phyloP scores from a whole-genome alignment of 2,329 filamentous ascomycete species.

The Colletotrichum spinosum region DNA sequence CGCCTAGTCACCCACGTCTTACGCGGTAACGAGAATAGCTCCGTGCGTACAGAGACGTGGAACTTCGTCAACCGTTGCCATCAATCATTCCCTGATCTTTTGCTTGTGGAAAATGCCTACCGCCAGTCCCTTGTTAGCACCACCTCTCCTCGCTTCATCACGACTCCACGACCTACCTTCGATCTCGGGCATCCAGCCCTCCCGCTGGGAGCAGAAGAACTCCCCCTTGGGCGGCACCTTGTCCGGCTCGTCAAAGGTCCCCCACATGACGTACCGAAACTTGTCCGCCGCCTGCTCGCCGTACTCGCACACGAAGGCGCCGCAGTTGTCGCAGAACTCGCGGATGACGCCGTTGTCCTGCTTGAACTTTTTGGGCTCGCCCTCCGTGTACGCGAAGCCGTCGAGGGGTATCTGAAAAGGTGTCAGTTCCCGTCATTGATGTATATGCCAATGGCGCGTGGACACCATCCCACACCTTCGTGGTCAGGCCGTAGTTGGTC shows the following conservation, averaged over 20 bases:
- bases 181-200: constrained; percentile 63
- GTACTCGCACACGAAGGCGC: constrained; percentile 48
- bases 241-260: constrained; percentile 61
- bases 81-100: constrained; percentile 14
- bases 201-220: constrained; percentile 62
- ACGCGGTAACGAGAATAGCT: no score
- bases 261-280: constrained; percentile 57
- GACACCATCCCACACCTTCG: constrained; percentile 37
- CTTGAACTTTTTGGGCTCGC: constrained; percentile 43
- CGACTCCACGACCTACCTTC: constrained; percentile 44
- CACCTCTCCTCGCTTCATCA: background rate
- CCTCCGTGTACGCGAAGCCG: constrained; percentile 43
- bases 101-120: constrained; percentile 20
- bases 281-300: constrained; percentile 52
- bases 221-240: constrained; percentile 64
- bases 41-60: background rate
- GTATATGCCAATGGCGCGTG: background rate
- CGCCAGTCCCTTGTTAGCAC: background rate
- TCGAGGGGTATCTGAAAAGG: constrained; percentile 38
- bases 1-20: no score
- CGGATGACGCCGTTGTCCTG: constrained; percentile 48
- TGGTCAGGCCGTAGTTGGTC: constrained; percentile 48
- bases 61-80: background rate
- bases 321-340: constrained; percentile 47
- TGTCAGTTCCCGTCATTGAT: background rate